Percentiles rank a stretch among this genome's conserved stretches.
Evolutionary conservation across 2,329 filamentous ascomycete genomes (phyloP).

Genomic region (Amylocarpus encephaloides): DNA sequence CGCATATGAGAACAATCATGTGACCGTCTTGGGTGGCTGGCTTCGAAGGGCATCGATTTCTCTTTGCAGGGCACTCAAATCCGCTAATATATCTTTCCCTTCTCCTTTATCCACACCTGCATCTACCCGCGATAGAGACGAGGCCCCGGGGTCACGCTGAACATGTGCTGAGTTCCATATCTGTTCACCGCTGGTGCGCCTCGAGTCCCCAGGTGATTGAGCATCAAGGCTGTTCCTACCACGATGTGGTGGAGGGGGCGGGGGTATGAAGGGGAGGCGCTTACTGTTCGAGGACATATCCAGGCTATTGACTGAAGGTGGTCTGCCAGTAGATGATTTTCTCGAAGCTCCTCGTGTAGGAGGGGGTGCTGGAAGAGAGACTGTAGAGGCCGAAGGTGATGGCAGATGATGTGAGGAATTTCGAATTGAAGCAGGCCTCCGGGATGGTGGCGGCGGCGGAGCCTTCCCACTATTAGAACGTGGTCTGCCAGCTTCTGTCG

Average conservation of each 20-base stretch:
- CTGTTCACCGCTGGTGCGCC: constrained; percentile 24
- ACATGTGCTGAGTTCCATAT: constrained; percentile 21
- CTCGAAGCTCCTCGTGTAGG: constrained; percentile 28
- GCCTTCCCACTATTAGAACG: constrained; percentile 19
- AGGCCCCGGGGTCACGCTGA: constrained; percentile 19
- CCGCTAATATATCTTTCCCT: constrained; percentile 59
- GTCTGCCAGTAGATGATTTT: constrained; percentile 16
- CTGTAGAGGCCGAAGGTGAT: constrained; percentile 25
- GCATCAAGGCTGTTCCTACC: constrained; percentile 28
- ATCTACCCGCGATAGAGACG: constrained; percentile 17
- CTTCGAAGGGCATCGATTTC: constrained; percentile 65
- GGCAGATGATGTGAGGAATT: constrained; percentile 20
- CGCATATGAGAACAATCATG: constrained; percentile 17
- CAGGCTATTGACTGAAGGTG: constrained; percentile 24
- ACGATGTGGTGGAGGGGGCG: constrained; percentile 37
- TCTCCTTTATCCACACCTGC: constrained; percentile 35
- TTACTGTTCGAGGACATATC: constrained; percentile 23
- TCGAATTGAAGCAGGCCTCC: constrained; percentile 24
- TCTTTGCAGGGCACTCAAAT: constrained; percentile 63
- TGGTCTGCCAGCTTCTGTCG: constrained; percentile 9
- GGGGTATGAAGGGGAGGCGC: constrained; percentile 23
- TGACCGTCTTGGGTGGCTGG: constrained; percentile 29
- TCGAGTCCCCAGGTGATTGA: constrained; percentile 19
- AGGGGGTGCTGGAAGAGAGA: constrained; percentile 38
- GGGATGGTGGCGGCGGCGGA: constrained; percentile 31